Base-by-base conservation (phyloP, 768 basidiomycete species). In the Rhizopogon rudus region DNA sequence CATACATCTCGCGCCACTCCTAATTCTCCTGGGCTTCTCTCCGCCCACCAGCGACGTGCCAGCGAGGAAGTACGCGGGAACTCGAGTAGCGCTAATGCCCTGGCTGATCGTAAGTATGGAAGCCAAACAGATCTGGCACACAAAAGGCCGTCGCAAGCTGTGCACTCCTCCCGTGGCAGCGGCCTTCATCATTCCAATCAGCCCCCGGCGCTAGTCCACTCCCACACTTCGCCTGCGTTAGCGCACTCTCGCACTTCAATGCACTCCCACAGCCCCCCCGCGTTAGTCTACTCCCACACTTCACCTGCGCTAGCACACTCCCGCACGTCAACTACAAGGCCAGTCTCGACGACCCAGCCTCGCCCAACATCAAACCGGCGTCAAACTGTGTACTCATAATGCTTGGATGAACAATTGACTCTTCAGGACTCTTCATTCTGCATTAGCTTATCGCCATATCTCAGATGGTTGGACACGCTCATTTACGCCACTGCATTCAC, bases 61-160 rank as follows among this genome's bases (percentile, higher is more conserved):
- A 71, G 66, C 45, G 71, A 69, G 49, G 69, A 71, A n/a, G 56
- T 60, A 59, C 51, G n/a, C 48, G 52, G 54, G 51, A 37, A 58
- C 41, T 40, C 44, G 16, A 57, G 39, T 40, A 59, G 56, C 41
- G 28, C 41, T 44, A 25, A 70, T 29, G 37, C 13, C 56, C 1
- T 40, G 2, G 54, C 54, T 33, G 55, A 61, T 45, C 22, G 53
- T 33, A 64, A 61, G 20, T 40, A 55, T 16, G 59, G 58, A 37
- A 66, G 60, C 16, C 57, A 64, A 13, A 40, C 10, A 22, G 58
- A 67, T 33, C 60, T 57, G 43, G 60, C 60, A 14, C 54, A 52
- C 17, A 49, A 55, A 28, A 60, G 55, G 35, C 17, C 57, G 10
- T 49, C 60, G n/a, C 22, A 52, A 12, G 46, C 61, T 7, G 50